phyloP scores from a whole-genome alignment of 345 rosid genomes.

The Eucalyptus brandiana region DNA sequence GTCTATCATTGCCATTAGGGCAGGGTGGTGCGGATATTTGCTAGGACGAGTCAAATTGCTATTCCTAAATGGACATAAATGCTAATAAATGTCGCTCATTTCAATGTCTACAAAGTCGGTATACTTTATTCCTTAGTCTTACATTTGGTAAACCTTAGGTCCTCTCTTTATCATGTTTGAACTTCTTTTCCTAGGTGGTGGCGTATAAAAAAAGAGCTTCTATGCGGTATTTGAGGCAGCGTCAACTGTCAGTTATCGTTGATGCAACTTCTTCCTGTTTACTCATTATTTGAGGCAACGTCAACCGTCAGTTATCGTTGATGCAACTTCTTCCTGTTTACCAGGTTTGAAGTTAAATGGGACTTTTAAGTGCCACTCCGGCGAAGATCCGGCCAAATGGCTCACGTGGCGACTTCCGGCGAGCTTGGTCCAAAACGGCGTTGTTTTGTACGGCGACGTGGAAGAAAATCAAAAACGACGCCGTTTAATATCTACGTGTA shows the following conservation, averaged over 20 bases:
- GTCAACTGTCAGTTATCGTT: background rate
- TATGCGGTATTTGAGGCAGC: background rate
- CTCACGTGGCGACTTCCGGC: no score
- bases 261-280: background rate
- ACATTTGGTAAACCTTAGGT: background rate
- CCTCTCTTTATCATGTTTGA: background rate
- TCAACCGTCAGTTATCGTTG: no score
- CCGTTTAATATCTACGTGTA: no score
- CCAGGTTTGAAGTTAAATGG: no score
- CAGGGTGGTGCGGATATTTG: background rate
- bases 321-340: no score
- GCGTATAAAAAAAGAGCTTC: background rate
- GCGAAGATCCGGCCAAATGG: no score
- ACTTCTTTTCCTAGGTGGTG: background rate
- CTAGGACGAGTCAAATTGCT: background rate
- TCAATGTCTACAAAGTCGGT: background rate
- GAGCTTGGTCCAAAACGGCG: no score
- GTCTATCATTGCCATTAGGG: no score
- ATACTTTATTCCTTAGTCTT: background rate
- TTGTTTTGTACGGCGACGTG: no score
- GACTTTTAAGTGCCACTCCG: no score
- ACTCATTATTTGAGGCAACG: background rate
- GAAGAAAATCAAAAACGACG: no score
- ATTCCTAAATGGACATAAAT: background rate
- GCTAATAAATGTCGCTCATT: background rate